Conservation (phyloP, 2,329 filamentous ascomycete genomes). For the Aspergillus floridensis region DNA sequence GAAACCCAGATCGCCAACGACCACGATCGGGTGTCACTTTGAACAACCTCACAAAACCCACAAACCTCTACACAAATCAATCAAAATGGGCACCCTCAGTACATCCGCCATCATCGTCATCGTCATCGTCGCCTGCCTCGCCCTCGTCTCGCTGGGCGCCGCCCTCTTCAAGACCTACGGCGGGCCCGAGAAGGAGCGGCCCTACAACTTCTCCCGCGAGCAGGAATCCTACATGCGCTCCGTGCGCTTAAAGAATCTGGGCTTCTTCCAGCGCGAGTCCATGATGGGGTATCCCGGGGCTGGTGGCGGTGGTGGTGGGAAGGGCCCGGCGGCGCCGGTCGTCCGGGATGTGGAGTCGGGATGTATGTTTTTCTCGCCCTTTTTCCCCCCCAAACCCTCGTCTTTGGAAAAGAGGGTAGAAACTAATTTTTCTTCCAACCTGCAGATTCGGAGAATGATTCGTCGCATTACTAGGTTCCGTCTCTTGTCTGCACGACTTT, state of each 20-base stretch:
- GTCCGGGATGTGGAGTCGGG: constrained; percentile 10
- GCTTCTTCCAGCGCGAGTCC: constrained; percentile 23
- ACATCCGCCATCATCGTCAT: constrained; percentile 30
- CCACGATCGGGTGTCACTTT: not conserved
- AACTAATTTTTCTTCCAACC: not conserved
- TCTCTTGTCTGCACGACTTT: not conserved
- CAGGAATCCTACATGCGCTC: constrained; percentile 34
- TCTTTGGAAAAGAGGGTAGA: not conserved
- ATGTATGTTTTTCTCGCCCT: not conserved
- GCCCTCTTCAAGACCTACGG: constrained; percentile 26
- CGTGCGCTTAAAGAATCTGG: constrained; percentile 28
- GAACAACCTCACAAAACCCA: not conserved
- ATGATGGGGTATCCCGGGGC: not conserved
- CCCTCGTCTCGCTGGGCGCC: constrained; percentile 28
- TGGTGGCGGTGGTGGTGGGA: not conserved
- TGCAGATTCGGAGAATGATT: constrained; percentile 3
- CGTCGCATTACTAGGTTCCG: constrained; percentile 2
- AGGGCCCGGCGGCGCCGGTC: not conserved
- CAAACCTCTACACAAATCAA: not conserved
- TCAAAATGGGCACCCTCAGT: constrained; percentile 22
- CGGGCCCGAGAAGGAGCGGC: constrained; percentile 21
- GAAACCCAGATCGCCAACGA: not conserved
- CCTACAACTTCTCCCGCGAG: constrained; percentile 23
- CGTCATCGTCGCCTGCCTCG: constrained; percentile 33
- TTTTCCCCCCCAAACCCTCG: too few relatives aligned